A percentile compares a stretch with the other conserved stretches of the same genome.
Evolutionary conservation across 495 filamentous ascomycete species (phyloP).

Genomic region (Parmelia sp.): DNA sequence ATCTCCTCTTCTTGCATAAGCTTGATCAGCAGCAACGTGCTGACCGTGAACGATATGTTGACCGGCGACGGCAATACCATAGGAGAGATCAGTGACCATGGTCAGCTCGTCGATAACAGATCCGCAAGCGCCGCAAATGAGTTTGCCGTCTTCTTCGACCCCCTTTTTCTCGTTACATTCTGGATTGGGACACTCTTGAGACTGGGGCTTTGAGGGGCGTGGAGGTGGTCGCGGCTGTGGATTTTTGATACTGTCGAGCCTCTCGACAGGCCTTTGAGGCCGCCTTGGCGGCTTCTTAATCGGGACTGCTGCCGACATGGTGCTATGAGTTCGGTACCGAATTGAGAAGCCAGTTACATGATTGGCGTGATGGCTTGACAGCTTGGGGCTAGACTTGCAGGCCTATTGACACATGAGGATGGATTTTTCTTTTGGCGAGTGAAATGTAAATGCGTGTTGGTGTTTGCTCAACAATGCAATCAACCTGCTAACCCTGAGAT

Average conservation of each 20-base stretch:
- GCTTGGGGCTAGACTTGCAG: not conserved
- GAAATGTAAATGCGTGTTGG: not conserved
- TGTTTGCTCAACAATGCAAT: not conserved
- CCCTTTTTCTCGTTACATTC: slow-evolving; percentile 45
- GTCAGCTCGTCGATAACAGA: slow-evolving; percentile 71
- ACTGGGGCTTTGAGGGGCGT: not conserved
- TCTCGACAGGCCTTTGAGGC: slow-evolving; percentile 17
- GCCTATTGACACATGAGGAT: not conserved
- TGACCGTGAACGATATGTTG: slow-evolving; percentile 88
- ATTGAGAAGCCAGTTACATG: not conserved
- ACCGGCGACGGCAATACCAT: slow-evolving; percentile 75
- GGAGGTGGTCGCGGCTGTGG: slow-evolving; percentile 23
- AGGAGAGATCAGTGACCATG: slow-evolving; percentile 85
- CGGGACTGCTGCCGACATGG: slow-evolving; percentile 7
- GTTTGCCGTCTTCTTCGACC: slow-evolving; percentile 44
- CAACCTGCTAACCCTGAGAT: not conserved
- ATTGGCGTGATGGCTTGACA: not conserved
- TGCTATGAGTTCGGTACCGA: not conserved
- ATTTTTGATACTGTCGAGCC: slow-evolving; percentile 29
- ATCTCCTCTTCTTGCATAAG: slow-evolving; percentile 56
- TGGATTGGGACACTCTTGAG: slow-evolving; percentile 36
- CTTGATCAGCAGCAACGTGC: slow-evolving; percentile 76
- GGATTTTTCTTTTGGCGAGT: too few species aligned
- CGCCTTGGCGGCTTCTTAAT: slow-evolving; percentile 12
- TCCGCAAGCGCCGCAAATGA: slow-evolving; percentile 76